Evolutionary conservation across 345 rosid species (phyloP).

Genomic region (Anastatica hierochuntica): DNA sequence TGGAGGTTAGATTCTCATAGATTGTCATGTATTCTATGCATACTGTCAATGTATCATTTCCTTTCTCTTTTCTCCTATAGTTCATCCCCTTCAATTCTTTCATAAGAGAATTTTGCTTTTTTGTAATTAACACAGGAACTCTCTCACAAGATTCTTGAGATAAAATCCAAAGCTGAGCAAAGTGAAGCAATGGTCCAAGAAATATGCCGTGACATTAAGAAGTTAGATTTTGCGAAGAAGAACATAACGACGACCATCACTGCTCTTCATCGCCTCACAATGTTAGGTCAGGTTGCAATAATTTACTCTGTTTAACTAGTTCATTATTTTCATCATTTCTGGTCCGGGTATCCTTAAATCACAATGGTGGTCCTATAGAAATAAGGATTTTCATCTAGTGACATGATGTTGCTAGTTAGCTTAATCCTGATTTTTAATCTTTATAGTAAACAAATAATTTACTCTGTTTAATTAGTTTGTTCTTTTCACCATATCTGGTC

Average conservation of each 20-base stretch:
- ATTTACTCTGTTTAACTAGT: not conserved
- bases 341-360: not conserved
- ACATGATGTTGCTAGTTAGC: no score
- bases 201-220: constrained; percentile 97
- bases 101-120: constrained; percentile 3
- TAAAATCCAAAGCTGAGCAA: constrained; percentile 97
- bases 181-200: constrained; percentile 99
- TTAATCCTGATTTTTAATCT: no score
- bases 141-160: constrained; percentile 83
- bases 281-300: constrained; percentile 60
- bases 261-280: constrained; percentile 98
- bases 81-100: no score
- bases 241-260: constrained; percentile 96
- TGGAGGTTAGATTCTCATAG: constrained; percentile 52
- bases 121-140: constrained; percentile 51
- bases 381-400: not conserved
- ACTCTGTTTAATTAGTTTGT: no score
- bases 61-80: no score
- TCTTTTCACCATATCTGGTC: no score
- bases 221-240: constrained; percentile 97
- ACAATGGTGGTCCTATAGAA: no score
- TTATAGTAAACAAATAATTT: no score
- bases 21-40: not conserved
- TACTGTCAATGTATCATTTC: not conserved
- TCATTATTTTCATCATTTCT: no score